These are phyloP conservation scores for Penicillium crystallinum DNA, from an alignment of 495 filamentous ascomycete species.

Conservation along the genomic window DNA sequence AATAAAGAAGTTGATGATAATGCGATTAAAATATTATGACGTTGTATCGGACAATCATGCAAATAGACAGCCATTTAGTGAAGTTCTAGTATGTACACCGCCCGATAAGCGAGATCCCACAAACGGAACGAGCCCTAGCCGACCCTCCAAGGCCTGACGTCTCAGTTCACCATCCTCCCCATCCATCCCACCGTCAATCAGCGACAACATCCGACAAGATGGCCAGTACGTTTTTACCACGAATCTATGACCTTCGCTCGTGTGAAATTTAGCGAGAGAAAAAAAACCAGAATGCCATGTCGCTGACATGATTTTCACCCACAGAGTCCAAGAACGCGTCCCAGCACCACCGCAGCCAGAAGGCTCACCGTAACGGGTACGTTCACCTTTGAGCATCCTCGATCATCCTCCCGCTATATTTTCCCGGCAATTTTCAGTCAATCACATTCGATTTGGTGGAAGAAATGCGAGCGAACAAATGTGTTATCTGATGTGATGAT, in stretches of 20 bases:
- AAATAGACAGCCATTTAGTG: not conserved
- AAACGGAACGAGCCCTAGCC: slow-evolving; percentile 41
- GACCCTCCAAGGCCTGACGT: slow-evolving; percentile 25
- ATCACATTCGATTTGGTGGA: not conserved
- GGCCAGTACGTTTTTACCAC: slow-evolving; percentile 41
- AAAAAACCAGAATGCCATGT: slow-evolving; percentile 8
- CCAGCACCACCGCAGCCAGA: slow-evolving; percentile 94
- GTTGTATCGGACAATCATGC: not conserved
- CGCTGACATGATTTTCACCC: slow-evolving; percentile 26
- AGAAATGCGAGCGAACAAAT: not conserved
- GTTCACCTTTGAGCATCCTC: slow-evolving; percentile 24
- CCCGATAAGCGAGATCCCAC: slow-evolving; percentile 47
- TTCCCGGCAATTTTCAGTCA: not conserved
- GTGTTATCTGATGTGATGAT: slow-evolving; percentile 1
- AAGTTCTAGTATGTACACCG: slow-evolving; percentile 22
- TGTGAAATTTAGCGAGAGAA: slow-evolving; percentile 3
- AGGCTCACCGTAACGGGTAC: slow-evolving; percentile 97
- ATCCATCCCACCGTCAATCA: slow-evolving; percentile 31
- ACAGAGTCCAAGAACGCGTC: slow-evolving; percentile 98
- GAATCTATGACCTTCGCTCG: not conserved
- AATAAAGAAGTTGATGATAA: too few relatives aligned
- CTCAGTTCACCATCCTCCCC: slow-evolving; percentile 22
- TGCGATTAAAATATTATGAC: not conserved
- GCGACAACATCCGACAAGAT: slow-evolving; percentile 49
- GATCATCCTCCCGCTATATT: not conserved